These are phyloP conservation scores for Rhizophagus sp. DNA, from an alignment of 192 early-diverging fungal species.

Conservation along the genomic window DNA sequence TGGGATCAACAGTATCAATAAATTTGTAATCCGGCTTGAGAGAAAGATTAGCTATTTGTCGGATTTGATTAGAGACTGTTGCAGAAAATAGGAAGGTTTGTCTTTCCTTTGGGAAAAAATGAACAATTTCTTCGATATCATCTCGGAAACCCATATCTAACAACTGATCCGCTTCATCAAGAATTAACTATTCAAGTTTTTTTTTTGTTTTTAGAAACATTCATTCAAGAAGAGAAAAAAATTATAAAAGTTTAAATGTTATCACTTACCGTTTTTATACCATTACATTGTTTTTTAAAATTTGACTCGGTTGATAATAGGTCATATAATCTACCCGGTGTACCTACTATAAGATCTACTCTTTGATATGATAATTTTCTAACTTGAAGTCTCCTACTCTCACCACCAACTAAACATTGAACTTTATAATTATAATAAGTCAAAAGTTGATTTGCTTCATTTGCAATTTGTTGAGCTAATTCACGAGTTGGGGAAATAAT, in stretches of 20 bases:
- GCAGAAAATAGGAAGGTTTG: conserved; percentile 95
- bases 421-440: conserved; percentile 62
- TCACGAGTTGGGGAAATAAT: conserved; percentile 92
- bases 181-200: conserved; percentile 56
- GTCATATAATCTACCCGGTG: conserved; percentile 90
- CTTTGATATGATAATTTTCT: conserved; percentile 46
- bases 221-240: background rate
- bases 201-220: background rate
- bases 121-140: conserved; percentile 74
- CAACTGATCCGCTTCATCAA: conserved; percentile 96
- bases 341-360: conserved; percentile 90
- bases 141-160: conserved; percentile 93
- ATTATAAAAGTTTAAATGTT: background rate
- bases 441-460: conserved; percentile 70
- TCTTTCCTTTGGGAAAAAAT: conserved; percentile 63
- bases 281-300: conserved; percentile 50
- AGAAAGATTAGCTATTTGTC: conserved; percentile 62
- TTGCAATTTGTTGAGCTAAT: conserved; percentile 82
- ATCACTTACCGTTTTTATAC: conserved; percentile 52
- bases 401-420: conserved; percentile 79
- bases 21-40: conserved; percentile 65
- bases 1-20: conserved; percentile 83
- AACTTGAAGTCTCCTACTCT: conserved; percentile 58
- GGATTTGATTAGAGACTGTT: conserved; percentile 76
- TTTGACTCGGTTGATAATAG: conserved; percentile 57